Evolutionary conservation across 2,329 filamentous ascomycete species (phyloP).

Genomic region (Calonectria hongkongensis): DNA sequence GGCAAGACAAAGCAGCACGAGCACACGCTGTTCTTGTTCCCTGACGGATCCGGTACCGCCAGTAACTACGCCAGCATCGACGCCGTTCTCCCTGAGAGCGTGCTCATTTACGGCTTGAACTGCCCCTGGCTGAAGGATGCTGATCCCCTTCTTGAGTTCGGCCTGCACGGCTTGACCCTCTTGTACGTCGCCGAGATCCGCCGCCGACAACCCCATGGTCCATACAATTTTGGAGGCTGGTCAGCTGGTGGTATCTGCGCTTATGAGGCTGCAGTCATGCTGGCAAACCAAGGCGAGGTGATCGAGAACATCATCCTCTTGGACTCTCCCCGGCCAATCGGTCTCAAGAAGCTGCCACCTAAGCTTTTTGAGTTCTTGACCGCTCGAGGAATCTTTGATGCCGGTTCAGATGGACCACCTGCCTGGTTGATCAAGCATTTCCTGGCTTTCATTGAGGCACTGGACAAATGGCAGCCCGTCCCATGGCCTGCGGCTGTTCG

Average conservation of each 20-base stretch:
- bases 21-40: conserved; percentile 31
- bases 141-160: conserved; percentile 8
- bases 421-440: conserved; percentile 33
- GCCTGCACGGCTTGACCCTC: conserved; percentile 12
- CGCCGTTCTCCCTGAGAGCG: neutral
- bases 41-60: conserved; percentile 33
- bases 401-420: neutral
- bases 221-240: conserved; percentile 82
- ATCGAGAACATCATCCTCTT: conserved; percentile 32
- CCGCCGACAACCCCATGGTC: conserved; percentile 77
- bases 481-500: neutral
- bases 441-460: conserved; percentile 19
- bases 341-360: conserved; percentile 27
- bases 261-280: conserved; percentile 73
- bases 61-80: conserved; percentile 27
- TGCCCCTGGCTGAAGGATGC: conserved; percentile 17
- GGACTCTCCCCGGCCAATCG: conserved; percentile 34
- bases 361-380: conserved; percentile 30
- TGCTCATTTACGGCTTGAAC: conserved; percentile 14
- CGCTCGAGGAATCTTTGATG: neutral
- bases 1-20: conserved; percentile 11
- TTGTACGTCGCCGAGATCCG: conserved; percentile 32
- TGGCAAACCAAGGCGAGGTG: conserved; percentile 25
- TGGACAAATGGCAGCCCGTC: conserved; percentile 17
- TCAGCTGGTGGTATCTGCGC: conserved; percentile 84